These are phyloP conservation scores for Thuidium tamariscinum DNA, from an alignment of 225 moss, liverwort and hornwort genomes.

Conservation along the genomic window DNA sequence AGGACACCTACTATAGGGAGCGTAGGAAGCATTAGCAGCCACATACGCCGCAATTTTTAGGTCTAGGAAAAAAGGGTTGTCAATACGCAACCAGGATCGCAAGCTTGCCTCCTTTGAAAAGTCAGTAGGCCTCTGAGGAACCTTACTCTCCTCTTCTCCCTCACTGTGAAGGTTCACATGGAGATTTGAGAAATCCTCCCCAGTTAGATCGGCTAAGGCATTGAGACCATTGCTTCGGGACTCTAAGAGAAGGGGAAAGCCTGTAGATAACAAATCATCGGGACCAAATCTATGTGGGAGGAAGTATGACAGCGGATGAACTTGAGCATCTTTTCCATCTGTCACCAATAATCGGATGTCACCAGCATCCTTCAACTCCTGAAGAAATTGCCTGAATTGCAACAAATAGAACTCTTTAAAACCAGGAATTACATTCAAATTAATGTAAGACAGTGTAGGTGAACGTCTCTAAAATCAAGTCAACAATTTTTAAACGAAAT, in stretches of 20 bases:
- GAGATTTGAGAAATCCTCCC: neutral
- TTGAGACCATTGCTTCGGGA: conserved; percentile 21
- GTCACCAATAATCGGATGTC: conserved; percentile 54
- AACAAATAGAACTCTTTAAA: neutral
- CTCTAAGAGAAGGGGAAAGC: conserved; percentile 67
- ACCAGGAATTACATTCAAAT: neutral
- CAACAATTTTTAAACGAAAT: neutral
- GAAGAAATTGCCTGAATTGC: conserved; percentile 61
- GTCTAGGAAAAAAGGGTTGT: neutral
- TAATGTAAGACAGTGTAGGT: neutral
- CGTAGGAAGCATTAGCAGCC: conserved; percentile 68
- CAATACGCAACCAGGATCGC: conserved; percentile 2
- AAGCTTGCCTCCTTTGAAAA: conserved; percentile 17
- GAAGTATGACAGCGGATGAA: conserved; percentile 48
- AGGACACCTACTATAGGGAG: conserved; percentile 67
- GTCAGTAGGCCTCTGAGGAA: neutral
- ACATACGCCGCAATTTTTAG: conserved; percentile 18
- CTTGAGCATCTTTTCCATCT: conserved; percentile 48
- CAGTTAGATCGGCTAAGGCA: neutral
- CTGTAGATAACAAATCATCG: conserved; percentile 54
- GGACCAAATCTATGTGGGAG: conserved; percentile 80
- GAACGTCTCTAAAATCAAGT: neutral
- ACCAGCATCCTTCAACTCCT: conserved; percentile 65
- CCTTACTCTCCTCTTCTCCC: neutral
- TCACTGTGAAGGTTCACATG: neutral